A percentile compares a stretch with the other conserved stretches of the same genome.
phyloP scores from a whole-genome alignment of 768 basidiomycete species.

The Postia placenta region DNA sequence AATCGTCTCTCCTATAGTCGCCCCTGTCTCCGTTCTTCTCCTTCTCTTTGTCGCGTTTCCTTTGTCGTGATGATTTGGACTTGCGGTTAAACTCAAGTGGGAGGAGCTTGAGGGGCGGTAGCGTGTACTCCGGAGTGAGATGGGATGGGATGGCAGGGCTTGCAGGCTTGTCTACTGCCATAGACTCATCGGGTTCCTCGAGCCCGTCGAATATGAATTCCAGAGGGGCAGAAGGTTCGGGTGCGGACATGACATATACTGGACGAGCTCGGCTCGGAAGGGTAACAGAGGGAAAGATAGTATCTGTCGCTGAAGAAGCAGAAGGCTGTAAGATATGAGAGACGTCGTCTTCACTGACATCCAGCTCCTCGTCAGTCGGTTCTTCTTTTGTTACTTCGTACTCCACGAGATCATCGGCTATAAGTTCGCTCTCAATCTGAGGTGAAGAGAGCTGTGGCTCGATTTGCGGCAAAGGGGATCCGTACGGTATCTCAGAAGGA shows the following conservation, averaged over 20 bases:
- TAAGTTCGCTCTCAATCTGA: too few species aligned
- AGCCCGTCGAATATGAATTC: conserved; percentile 4
- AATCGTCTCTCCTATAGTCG: conserved; percentile 53
- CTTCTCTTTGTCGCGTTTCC: conserved; percentile 47
- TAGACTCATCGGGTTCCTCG: not conserved
- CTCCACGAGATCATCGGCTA: not conserved
- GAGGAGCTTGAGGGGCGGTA: conserved; percentile 50
- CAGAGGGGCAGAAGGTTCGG: not conserved
- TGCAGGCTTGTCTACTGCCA: not conserved
- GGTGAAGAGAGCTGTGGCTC: not conserved
- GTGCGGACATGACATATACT: conserved; percentile 7
- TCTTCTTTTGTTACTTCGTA: too few species aligned
- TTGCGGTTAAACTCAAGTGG: conserved; percentile 51
- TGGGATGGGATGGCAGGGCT: conserved; percentile 5
- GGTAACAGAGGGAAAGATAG: not conserved
- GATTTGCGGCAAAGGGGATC: not conserved
- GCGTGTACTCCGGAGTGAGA: conserved; percentile 41
- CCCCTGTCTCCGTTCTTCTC: conserved; percentile 31
- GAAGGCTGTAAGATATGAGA: not conserved
- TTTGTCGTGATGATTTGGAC: conserved; percentile 40
- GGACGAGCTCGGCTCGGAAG: not conserved
- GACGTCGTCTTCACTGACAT: not conserved
- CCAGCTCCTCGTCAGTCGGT: too few species aligned
- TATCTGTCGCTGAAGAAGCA: not conserved
- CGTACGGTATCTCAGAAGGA: not conserved